Base-by-base conservation (phyloP, 1,284 basidiomycete species). In the Tylopilus sp. region DNA sequence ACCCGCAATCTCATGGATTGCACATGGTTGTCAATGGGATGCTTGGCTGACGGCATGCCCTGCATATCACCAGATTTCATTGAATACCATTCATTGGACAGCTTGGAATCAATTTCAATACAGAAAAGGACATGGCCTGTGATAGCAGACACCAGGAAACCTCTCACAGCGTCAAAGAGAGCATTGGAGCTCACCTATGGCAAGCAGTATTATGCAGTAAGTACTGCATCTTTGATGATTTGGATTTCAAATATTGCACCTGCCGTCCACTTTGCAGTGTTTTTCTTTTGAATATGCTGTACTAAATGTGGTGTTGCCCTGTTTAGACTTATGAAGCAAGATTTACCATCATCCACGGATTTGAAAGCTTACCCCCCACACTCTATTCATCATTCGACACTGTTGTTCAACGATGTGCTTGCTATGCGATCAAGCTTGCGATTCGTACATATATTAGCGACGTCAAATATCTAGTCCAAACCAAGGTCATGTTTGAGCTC, bases 61-160 rank as follows among this genome's bases (percentile, higher is more conserved):
- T 53, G 52, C 7, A 53, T 53, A 3, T 53, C 31, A 1, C 29
- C 29, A 1, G 52, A 53, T 25, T 53, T 53, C 19, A 33, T 53
- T 13, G 52, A 4, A 7, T 21, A 53, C 10, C 2, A 53, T 2
- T 19, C 29, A 4, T 21, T 53, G 3, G 52, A 31, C 10, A 53
- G 9, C 1, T 10, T 23, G 6, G 23, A 12, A 2, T 6, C 27
- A 2, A 2, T 48, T 8, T 12, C 45, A 2, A 14, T 48, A 3
- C 13, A 3, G n/a, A 48, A 10, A 10, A 48, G 17, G 14, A 42
- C 17, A 23, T 53, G 52, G 52, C 52, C 52, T 1, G 19, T 53
- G 8, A 10, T 33, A 19, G 5, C 19, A 21, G 1, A 6, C 2
- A 53, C 31, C 12, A 4, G 31, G 6, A 29, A 21, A 10, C 52